These are phyloP conservation scores for Alternaria dauci DNA, from an alignment of 2,329 filamentous ascomycete genomes.

Conservation along the genomic window DNA sequence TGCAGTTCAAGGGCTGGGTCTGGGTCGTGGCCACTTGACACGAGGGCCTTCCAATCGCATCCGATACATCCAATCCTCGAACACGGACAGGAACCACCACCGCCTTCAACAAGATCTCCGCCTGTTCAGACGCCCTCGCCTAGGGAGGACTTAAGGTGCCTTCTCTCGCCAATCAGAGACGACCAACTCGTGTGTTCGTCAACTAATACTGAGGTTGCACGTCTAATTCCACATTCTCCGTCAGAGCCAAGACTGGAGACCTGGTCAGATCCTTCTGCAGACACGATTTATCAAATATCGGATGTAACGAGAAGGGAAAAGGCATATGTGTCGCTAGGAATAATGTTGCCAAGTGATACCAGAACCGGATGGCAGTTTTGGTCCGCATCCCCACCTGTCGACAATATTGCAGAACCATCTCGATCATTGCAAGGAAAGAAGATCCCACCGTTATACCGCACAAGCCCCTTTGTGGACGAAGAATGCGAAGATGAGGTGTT, in stretches of 20 bases:
- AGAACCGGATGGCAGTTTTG: conserved; percentile 7
- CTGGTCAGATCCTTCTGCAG: background rate
- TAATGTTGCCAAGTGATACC: conserved; percentile 22
- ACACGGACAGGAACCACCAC: conserved; percentile 20
- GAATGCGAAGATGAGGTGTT: conserved; percentile 28
- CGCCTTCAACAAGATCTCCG: conserved; percentile 32
- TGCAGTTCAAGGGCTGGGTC: conserved; percentile 23
- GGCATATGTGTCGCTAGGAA: conserved; percentile 31
- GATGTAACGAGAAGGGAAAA: conserved; percentile 32
- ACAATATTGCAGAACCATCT: background rate
- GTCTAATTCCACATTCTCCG: background rate
- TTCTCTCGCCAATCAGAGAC: background rate
- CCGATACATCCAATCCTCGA: conserved; percentile 30
- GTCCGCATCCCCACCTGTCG: background rate
- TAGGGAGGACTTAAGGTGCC: background rate
- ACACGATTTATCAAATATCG: conserved; percentile 22
- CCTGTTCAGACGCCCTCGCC: conserved; percentile 3
- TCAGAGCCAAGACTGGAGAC: background rate
- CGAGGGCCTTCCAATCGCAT: conserved; percentile 16
- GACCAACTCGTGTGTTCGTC: background rate
- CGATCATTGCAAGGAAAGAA: conserved; percentile 21
- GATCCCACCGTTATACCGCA: conserved; percentile 22
- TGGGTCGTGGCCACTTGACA: conserved; percentile 14
- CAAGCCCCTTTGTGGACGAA: conserved; percentile 23
- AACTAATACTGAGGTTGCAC: background rate